Conservation (phyloP, 495 filamentous ascomycete genomes). For the Amniculicola lignicola region DNA sequence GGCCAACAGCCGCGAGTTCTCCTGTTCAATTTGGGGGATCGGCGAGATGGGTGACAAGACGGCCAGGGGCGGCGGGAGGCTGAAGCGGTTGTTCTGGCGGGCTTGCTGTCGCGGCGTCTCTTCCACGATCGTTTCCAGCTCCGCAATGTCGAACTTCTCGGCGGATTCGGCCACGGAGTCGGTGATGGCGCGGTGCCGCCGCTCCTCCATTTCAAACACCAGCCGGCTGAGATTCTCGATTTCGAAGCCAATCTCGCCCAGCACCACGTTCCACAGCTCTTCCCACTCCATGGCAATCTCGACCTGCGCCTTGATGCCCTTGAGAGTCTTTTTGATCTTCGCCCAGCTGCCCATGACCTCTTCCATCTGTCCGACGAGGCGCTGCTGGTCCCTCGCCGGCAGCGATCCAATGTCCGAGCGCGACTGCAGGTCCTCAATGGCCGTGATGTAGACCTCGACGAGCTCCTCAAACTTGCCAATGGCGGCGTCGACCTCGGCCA, state of each 20-base stretch:
- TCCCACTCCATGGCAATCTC: constrained; percentile 99
- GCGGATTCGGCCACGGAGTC: constrained; percentile 45
- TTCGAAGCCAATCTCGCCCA: constrained; percentile 90
- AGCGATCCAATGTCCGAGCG: constrained; percentile 73
- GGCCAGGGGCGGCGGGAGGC: constrained; percentile 56
- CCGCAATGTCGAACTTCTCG: constrained; percentile 76
- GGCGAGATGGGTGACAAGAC: constrained; percentile 53
- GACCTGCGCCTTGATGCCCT: constrained; percentile 79
- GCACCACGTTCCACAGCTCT: constrained; percentile 88
- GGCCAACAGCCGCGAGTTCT: constrained; percentile 76
- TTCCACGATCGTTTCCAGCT: constrained; percentile 91
- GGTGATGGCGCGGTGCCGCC: constrained; percentile 67
- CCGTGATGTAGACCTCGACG: constrained; percentile 82
- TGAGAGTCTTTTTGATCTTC: constrained; percentile 69
- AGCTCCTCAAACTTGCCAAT: constrained; percentile 80
- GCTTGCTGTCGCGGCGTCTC: constrained; percentile 62
- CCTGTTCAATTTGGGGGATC: constrained; percentile 60
- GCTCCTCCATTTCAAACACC: constrained; percentile 96
- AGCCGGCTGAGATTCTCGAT: constrained; percentile 76
- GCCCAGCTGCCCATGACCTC: constrained; percentile 78
- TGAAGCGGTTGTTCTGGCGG: constrained; percentile 61
- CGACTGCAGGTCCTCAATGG: constrained; percentile 82
- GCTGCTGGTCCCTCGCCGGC: constrained; percentile 61
- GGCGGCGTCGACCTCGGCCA: constrained; percentile 84
- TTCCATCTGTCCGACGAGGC: constrained; percentile 83